These are phyloP conservation scores for Hypocreales sp. DNA, from an alignment of 2,329 filamentous ascomycete genomes.

Conservation along the genomic window DNA sequence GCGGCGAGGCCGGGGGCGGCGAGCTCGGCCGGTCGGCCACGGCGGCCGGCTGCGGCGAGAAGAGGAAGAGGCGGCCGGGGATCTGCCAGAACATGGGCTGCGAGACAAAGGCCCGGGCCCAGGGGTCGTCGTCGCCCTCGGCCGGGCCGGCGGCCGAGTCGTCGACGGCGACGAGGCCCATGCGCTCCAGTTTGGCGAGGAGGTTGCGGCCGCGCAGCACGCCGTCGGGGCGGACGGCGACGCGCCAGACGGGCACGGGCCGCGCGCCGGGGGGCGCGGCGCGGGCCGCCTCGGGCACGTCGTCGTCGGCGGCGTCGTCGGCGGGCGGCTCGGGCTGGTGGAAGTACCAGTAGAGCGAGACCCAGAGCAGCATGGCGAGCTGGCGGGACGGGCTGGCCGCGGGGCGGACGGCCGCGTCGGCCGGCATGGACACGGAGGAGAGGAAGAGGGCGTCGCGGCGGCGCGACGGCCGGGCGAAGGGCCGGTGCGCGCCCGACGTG, in stretches of 20 bases:
- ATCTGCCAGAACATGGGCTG: constrained; percentile 83
- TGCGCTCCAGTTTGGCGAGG: constrained; percentile 80
- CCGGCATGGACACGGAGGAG: constrained; percentile 77
- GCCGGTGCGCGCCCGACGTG: constrained; percentile 26
- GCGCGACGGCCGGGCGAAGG: constrained; percentile 58
- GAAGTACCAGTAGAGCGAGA: constrained; percentile 94
- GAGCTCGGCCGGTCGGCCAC: not conserved
- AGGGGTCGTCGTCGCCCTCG: constrained; percentile 49
- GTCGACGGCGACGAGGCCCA: constrained; percentile 68
- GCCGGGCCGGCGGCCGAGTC: constrained; percentile 55
- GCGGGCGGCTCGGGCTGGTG: constrained; percentile 57
- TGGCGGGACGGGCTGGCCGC: constrained; percentile 70
- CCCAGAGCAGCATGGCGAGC: constrained; percentile 94
- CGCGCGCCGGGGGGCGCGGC: constrained; percentile 54
- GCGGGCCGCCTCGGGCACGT: constrained; percentile 46
- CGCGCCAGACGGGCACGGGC: constrained; percentile 73
- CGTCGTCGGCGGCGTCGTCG: constrained; percentile 21
- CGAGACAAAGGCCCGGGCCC: constrained; percentile 67
- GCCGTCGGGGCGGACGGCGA: constrained; percentile 75
- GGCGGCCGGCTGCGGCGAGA: constrained; percentile 34
- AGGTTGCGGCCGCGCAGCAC: constrained; percentile 72
- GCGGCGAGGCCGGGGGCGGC: constrained; percentile 5
- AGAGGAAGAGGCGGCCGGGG: constrained; percentile 74
- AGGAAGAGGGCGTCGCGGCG: constrained; percentile 76
- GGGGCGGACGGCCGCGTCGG: constrained; percentile 64